These are phyloP conservation scores for Gaeumannomyces sp. DNA, from an alignment of 2,329 filamentous ascomycete species.

Conservation along the genomic window DNA sequence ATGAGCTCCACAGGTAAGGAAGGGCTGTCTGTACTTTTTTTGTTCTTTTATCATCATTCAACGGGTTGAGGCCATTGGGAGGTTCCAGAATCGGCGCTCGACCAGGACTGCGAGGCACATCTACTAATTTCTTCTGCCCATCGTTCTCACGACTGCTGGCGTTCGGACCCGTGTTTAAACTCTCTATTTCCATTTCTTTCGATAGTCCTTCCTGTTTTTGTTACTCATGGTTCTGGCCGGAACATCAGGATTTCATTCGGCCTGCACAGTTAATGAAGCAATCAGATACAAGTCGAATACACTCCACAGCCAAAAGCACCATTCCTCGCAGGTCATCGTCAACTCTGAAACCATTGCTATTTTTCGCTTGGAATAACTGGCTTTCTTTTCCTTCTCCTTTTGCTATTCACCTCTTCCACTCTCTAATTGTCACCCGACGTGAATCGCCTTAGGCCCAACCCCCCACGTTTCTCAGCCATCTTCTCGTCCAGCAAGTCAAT, in stretches of 20 bases:
- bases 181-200: neutral
- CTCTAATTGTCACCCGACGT: neutral
- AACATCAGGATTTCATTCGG: neutral
- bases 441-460: conserved; percentile 16
- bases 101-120: neutral
- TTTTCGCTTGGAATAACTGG: neutral
- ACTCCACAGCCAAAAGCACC: neutral
- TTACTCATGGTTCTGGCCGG: neutral
- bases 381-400: neutral
- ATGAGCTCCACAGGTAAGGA: neutral
- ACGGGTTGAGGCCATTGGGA: neutral
- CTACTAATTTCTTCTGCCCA: neutral
- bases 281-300: neutral
- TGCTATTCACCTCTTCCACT: neutral
- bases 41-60: neutral
- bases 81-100: neutral
- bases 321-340: neutral
- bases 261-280: neutral
- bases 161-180: neutral
- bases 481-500: conserved; percentile 54
- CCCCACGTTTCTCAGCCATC: conserved; percentile 22
- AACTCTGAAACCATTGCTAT: neutral
- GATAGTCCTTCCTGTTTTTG: neutral
- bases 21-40: neutral
- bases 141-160: neutral